phyloP scores from a whole-genome alignment of 257 asterid species.

The Ocimum tenuiflorum region DNA sequence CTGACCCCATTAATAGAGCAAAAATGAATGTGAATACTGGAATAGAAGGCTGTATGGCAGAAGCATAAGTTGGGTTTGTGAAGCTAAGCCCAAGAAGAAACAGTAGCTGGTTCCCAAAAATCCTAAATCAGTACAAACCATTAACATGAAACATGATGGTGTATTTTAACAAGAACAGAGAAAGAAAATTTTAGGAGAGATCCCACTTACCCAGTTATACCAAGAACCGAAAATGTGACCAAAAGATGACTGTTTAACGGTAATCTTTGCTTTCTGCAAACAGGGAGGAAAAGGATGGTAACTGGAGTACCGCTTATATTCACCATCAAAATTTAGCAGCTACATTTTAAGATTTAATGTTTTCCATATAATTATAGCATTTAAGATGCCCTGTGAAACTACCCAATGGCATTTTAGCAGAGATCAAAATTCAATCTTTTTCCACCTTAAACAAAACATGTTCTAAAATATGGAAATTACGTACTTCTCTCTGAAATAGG shows the following conservation, averaged over 20 bases:
- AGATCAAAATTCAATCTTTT: too few relatives aligned
- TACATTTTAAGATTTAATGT: too few relatives aligned
- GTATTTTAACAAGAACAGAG: slow-evolving; percentile 9
- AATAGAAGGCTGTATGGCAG: slow-evolving; percentile 84
- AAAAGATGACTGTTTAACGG: slow-evolving; percentile 47
- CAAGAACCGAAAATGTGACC: slow-evolving; percentile 57
- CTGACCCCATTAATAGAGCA: slow-evolving; percentile 85
- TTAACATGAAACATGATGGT: background rate
- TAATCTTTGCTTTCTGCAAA: slow-evolving; percentile 52
- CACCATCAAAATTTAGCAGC: too few relatives aligned
- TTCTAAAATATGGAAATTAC: slow-evolving; percentile 17
- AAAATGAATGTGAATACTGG: slow-evolving; percentile 83
- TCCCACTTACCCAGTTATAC: slow-evolving; percentile 67
- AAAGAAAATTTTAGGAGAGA: background rate
- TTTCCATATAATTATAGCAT: too few relatives aligned
- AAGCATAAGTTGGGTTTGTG: slow-evolving; percentile 90
- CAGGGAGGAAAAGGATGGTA: too few relatives aligned
- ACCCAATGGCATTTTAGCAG: too few relatives aligned
- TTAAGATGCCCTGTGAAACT: too few relatives aligned
- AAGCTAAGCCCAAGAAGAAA: slow-evolving; percentile 87
- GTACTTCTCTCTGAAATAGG: slow-evolving; percentile 66
- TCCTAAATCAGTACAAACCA: slow-evolving; percentile 34
- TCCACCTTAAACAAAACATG: too few relatives aligned
- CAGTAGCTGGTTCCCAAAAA: slow-evolving; percentile 84
- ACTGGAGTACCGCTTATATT: too few relatives aligned